A percentile compares a stretch with the other conserved stretches of the same genome.
Evolutionary conservation across 352 stramenopile species (phyloP).

Genomic region (Phytophthora sp.): DNA sequence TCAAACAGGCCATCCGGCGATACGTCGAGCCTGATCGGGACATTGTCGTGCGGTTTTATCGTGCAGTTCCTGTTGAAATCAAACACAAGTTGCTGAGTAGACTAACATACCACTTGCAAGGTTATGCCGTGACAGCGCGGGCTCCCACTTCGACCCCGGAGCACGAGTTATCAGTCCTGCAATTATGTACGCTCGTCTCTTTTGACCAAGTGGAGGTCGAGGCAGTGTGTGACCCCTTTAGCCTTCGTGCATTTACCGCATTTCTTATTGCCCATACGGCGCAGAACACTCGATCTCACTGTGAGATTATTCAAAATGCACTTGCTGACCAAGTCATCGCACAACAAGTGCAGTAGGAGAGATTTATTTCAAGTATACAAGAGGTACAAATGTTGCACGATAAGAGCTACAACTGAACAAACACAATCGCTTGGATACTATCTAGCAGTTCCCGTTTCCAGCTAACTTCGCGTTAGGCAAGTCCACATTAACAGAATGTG

Average conservation of each 20-base stretch:
- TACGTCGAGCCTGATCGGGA: slow-evolving; percentile 18
- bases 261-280: slow-evolving; percentile 15
- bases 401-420: too few relatives aligned
- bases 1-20: slow-evolving; percentile 20
- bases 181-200: slow-evolving; percentile 14
- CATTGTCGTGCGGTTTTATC: slow-evolving; percentile 10
- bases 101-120: slow-evolving; percentile 12
- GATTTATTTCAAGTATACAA: too few relatives aligned
- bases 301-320: slow-evolving; percentile 17
- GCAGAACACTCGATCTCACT: slow-evolving; percentile 11
- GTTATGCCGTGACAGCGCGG: slow-evolving; percentile 15
- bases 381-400: too few relatives aligned
- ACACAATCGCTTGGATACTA: too few relatives aligned
- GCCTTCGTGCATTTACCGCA: slow-evolving; percentile 7
- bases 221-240: not conserved
- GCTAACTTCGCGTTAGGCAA: too few relatives aligned
- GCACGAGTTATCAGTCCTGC: slow-evolving; percentile 8
- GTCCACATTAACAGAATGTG: too few relatives aligned
- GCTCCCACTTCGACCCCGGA: not conserved
- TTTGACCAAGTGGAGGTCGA: slow-evolving; percentile 3
- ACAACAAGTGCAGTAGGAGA: too few relatives aligned
- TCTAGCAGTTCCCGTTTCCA: too few relatives aligned
- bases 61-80: slow-evolving; percentile 9
- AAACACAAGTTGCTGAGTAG: slow-evolving; percentile 17
- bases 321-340: slow-evolving; percentile 10